Conservation (phyloP, 176 grass and related monocot species). For the Lolium multiflorum region DNA sequence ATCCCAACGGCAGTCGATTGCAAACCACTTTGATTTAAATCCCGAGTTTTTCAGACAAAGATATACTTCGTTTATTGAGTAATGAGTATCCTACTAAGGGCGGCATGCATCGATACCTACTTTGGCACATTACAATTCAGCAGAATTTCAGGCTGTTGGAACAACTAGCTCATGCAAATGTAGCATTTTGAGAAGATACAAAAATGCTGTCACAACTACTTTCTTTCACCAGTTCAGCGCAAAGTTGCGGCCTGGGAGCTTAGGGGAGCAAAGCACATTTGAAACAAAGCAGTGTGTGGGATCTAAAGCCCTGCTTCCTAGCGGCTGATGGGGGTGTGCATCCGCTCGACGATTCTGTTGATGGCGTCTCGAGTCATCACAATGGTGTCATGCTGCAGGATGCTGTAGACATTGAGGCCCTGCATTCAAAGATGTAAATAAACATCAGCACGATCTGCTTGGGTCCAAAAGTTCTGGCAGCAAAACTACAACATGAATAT, state of each 20-base stretch:
- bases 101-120: not conserved
- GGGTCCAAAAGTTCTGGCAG: not conserved
- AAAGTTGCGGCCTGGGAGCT: not conserved
- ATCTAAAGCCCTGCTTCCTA: conserved; percentile 15
- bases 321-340: conserved; percentile 81
- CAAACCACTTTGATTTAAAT: not conserved
- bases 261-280: not conserved
- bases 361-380: conserved; percentile 75
- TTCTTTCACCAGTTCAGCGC: not conserved
- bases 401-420: conserved; percentile 87
- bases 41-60: not conserved
- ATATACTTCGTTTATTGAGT: not conserved
- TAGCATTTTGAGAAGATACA: not conserved
- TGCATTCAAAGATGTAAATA: conserved; percentile 41
- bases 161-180: not conserved
- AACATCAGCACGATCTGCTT: conserved; percentile 16
- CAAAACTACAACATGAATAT: not conserved
- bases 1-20: too few species aligned
- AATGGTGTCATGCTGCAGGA: conserved; percentile 85
- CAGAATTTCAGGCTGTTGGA: not conserved
- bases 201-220: not conserved
- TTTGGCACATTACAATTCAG: not conserved
- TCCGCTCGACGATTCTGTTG: conserved; percentile 78
- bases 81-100: not conserved
- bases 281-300: not conserved